phyloP scores from a whole-genome alignment of 805 yeast species.

The Metschnikowia bowlesiae region DNA sequence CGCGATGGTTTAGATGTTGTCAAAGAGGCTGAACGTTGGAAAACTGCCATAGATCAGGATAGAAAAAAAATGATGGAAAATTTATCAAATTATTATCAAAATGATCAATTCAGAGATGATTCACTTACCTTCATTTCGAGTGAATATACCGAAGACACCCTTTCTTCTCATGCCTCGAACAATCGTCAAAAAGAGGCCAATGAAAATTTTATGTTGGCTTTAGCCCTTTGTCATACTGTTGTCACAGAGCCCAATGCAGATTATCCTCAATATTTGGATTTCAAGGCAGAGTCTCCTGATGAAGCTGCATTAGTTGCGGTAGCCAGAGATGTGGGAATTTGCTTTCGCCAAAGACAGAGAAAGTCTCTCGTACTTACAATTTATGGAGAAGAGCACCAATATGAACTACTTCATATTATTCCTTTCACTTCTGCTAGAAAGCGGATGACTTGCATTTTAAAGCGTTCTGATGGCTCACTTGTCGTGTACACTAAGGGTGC shows the following conservation, averaged over 20 bases:
- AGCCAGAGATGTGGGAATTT: constrained; percentile 70
- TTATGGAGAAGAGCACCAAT: constrained; percentile 44
- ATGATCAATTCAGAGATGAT: constrained; percentile 46
- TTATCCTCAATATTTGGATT: constrained; percentile 41
- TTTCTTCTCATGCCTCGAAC: constrained; percentile 25
- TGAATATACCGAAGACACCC: constrained; percentile 52
- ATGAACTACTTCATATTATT: constrained; percentile 50
- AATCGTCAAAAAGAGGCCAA: constrained; percentile 42
- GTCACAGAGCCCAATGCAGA: constrained; percentile 50
- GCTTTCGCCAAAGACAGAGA: constrained; percentile 51
- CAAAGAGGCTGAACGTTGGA: constrained; percentile 55
- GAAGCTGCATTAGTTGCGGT: constrained; percentile 76
- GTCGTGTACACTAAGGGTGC: constrained; percentile 68
- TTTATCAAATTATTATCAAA: constrained; percentile 29
- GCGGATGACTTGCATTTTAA: constrained; percentile 72
- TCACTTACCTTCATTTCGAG: constrained; percentile 58
- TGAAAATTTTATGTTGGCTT: constrained; percentile 56
- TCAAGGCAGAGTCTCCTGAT: constrained; percentile 81
- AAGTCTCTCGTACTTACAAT: constrained; percentile 40
- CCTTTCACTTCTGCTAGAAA: constrained; percentile 70
- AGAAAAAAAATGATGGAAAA: constrained; percentile 43
- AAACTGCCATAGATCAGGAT: constrained; percentile 49
- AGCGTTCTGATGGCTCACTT: constrained; percentile 37
- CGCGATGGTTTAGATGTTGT: constrained; percentile 75
- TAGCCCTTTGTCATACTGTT: constrained; percentile 74